A percentile compares a stretch with the other conserved stretches of the same genome.
Conservation (phyloP, 371 early-diverging fungal species). For the Syncephalastrum monosporum region DNA sequence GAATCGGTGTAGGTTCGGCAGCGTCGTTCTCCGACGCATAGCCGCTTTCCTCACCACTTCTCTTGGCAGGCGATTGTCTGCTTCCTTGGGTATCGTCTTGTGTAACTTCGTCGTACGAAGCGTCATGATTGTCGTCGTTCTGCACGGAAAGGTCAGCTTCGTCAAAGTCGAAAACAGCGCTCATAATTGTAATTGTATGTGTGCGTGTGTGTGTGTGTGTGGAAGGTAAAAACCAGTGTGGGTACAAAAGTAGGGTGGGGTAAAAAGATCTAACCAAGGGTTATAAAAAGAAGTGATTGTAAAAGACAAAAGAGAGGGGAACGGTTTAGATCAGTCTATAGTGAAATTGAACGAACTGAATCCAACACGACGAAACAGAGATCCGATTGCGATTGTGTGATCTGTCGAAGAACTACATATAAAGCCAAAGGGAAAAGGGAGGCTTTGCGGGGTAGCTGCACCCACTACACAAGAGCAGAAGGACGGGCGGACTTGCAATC, state of each 20-base stretch:
- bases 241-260: slow-evolving; percentile 4
- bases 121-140: neutral
- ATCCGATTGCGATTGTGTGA: no score
- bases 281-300: no score
- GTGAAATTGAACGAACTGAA: no score
- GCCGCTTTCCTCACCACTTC: slow-evolving; percentile 28
- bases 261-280: slow-evolving; percentile 5
- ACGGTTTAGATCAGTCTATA: no score
- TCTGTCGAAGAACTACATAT: no score
- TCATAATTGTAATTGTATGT: slow-evolving; percentile 19
- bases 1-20: slow-evolving; percentile 28
- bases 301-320: slow-evolving; percentile 2
- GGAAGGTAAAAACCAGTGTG: slow-evolving; percentile 4
- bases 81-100: slow-evolving; percentile 1
- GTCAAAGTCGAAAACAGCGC: slow-evolving; percentile 48
- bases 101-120: neutral
- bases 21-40: slow-evolving; percentile 42
- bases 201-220: slow-evolving; percentile 7
- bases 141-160: slow-evolving; percentile 24
- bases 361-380: no score
- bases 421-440: no score
- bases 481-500: no score
- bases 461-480: no score
- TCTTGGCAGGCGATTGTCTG: neutral
- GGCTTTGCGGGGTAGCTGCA: no score